Evolutionary conservation across 179 eudicot genomes (phyloP), one percentile per base, ranked within the genome.

Genomic region (Pouteria campechiana): DNA sequence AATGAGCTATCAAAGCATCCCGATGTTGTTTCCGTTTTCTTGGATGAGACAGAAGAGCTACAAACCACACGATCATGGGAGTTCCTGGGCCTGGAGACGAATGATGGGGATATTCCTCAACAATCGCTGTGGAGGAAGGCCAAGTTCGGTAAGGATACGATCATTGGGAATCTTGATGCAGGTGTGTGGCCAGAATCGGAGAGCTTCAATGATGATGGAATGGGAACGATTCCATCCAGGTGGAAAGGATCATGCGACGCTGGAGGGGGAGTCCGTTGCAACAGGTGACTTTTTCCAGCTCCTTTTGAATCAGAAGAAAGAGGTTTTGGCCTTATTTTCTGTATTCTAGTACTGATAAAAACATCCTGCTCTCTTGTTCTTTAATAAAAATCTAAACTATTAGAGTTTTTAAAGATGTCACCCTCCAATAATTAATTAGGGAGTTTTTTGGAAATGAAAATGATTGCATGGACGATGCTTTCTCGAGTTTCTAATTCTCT

Each of bases 121-220:
- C 5, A 17, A 4, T 64, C 67, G 9, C 20, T 55, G 1, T 69
- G 75, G 70, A 37, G 33, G 5, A 60, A 65, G 58, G 61, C 76
- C 0, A 37, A 51, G 16, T 70, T 41, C 27, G 76, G 76, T 6
- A 58, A 70, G 52, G 57, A 64, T 46, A 52, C 67, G 2, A 70
- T 70, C n/a, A 65, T 70, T 24, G 76, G 54, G 0, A 70, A 65
- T 47, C 63, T 70, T 51, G 72, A 70, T 27, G 65, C 76, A 77
- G 86, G 86, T 54, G 81, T 72, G 13, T 78, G 87, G 87, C 81
- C 87, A 15, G 87, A 74, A 49, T 71, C 87, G 5, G 18, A 52
- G 50, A 78, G 87, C 52, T 78, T 78, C 32, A 50, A 58, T 25
- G 79, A 58, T 20, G 25, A 57, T 1, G 72, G 65, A 2, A 50